These are phyloP conservation scores for Gyromitra esculenta DNA, from an alignment of 2,329 filamentous ascomycete species.

Conservation along the genomic window DNA sequence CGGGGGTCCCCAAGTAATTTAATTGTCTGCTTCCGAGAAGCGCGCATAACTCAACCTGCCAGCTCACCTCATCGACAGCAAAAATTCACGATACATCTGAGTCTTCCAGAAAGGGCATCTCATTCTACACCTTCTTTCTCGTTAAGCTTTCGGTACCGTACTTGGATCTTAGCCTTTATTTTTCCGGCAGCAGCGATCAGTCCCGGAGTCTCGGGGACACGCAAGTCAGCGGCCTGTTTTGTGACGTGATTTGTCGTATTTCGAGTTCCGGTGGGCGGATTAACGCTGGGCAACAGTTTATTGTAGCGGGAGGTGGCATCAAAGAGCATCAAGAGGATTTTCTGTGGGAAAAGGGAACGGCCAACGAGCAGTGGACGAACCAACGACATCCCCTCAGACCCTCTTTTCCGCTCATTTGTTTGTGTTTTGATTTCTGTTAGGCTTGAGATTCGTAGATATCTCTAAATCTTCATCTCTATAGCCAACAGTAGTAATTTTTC, in stretches of 20 bases:
- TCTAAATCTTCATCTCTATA: constrained; percentile 13
- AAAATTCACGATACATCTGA: constrained; percentile 13
- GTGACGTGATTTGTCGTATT: constrained; percentile 45
- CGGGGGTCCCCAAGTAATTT: constrained; percentile 10
- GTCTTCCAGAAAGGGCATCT: constrained; percentile 23
- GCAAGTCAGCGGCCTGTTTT: constrained; percentile 36
- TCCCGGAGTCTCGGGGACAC: constrained; percentile 33
- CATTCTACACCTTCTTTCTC: constrained; percentile 23
- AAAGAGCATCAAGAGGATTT: constrained; percentile 19
- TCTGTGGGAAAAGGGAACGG: constrained; percentile 3
- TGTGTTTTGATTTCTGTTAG: constrained; percentile 8
- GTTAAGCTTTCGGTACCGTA: constrained; percentile 23
- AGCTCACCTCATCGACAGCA: constrained; percentile 13
- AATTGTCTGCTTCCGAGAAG: constrained; percentile 29
- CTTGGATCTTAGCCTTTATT: constrained; percentile 8
- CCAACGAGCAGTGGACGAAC: constrained; percentile 39
- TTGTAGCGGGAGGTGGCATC: constrained; percentile 40
- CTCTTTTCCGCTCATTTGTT: constrained; percentile 29
- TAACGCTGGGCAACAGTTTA: constrained; percentile 17
- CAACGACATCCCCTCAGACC: constrained; percentile 17
- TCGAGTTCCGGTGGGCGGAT: constrained; percentile 3
- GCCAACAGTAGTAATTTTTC: constrained; percentile 22
- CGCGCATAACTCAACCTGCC: constrained; percentile 15
- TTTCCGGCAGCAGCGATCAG: constrained; percentile 24
- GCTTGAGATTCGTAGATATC: constrained; percentile 9